Evolutionary conservation across 192 early-diverging fungal species (phyloP).

Genomic region (Coemansia biformis): DNA sequence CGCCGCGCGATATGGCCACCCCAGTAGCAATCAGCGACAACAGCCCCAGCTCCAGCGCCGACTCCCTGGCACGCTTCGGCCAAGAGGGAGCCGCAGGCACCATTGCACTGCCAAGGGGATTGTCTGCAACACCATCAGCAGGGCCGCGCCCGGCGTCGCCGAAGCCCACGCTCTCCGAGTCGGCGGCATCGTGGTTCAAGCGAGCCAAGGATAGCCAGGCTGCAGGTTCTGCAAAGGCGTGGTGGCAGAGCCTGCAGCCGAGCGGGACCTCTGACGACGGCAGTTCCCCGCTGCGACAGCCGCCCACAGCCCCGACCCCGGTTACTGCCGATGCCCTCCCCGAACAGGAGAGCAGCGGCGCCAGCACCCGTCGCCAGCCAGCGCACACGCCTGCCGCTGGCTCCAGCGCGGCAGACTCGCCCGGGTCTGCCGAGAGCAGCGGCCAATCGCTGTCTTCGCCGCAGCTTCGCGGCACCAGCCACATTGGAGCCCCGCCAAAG

Average conservation of each 20-base stretch:
- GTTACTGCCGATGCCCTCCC: neutral
- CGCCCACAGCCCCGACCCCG: too few relatives aligned
- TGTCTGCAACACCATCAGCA: conserved; percentile 2
- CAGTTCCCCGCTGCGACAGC: neutral
- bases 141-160: conserved; percentile 11
- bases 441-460: neutral
- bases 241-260: conserved; percentile 46
- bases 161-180: conserved; percentile 25
- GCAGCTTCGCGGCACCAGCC: neutral
- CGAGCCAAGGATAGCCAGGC: conserved; percentile 47
- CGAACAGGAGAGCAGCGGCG: neutral
- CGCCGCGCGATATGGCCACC: conserved; percentile 11
- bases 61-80: conserved; percentile 11
- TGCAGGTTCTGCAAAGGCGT: conserved; percentile 42
- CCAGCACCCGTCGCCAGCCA: neutral
- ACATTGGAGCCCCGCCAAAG: conserved; percentile 9
- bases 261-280: neutral
- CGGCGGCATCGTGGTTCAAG: conserved; percentile 32
- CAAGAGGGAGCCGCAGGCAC: too few relatives aligned
- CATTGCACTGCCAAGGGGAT: neutral
- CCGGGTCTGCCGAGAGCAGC: neutral
- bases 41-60: conserved; percentile 15
- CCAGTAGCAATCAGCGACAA: conserved; percentile 13
- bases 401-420: neutral
- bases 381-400: too few relatives aligned